Base-by-base conservation (phyloP, 768 basidiomycete genomes). In the Hortiboletus flavorubellus region DNA sequence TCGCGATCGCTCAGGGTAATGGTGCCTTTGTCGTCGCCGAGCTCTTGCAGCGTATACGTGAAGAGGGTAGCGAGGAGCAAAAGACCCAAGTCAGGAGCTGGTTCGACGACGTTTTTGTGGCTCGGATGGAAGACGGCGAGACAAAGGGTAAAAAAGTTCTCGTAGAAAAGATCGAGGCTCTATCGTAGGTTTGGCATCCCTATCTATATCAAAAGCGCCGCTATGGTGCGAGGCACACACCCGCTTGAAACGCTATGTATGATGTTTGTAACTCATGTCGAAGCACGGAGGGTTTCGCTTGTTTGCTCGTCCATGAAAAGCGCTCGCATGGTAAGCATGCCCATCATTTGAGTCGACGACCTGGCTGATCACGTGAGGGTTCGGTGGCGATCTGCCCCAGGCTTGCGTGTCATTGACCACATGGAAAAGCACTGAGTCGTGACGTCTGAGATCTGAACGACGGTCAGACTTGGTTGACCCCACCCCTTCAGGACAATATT, bases 21-120 rank as follows among this genome's bases (percentile, higher is more conserved):
- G 91, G 91, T 0, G 78, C 84, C 5, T 94, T 93, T 61, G 80
- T 93, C 15, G 76, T 93, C 2, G 84, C 85, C 0, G 90, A 87
- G 66, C 72, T 91, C 31, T 80, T 86, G 64, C 84, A 85, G 60
- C 78, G 85, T 29, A 69, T 89, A 40, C 68, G 65, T 30, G 74
- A 72, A 29, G 75, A 73, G n/a, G 75, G 73, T 5, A 69, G 57
- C 14, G 66, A 67, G 9, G 72, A 70, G 23, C 77, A 76, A 55
- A 77, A 76, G 63, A 65, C 68, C 59, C 75, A 57, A 31, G 63
- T 89, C 49, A 83, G 78, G 64, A 64, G 53, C 8, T 89, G 86
- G 86, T 89, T 93, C 66, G 72, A 67, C 12, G 61, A 70, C 18
- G 73, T 81, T n/a, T n/a, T n/a, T 29, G 66, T 74, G 59, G 72